phyloP scores from a whole-genome alignment of 2,329 filamentous ascomycete species.

The Fusarium floridanum region DNA sequence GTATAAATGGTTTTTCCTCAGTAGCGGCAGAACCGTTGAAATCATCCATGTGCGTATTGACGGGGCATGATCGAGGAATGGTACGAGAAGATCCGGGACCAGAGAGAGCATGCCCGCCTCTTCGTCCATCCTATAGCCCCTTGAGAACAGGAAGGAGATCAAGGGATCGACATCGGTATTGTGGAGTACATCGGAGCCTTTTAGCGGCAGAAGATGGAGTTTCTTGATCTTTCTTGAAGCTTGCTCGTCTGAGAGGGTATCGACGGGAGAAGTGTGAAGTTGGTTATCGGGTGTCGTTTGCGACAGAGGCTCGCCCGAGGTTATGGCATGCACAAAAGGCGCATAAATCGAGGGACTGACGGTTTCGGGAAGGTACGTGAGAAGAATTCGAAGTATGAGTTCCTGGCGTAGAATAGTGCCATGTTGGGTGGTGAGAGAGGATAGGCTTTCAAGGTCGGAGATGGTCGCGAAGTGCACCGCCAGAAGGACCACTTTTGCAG shows the following conservation, averaged over 20 bases:
- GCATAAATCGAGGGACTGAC: slow-evolving; percentile 73
- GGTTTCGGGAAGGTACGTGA: slow-evolving; percentile 83
- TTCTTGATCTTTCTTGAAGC: slow-evolving; percentile 74
- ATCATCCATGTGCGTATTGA: slow-evolving; percentile 77
- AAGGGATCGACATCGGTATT: slow-evolving; percentile 67
- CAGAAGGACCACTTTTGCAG: slow-evolving; percentile 78
- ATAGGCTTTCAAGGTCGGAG: slow-evolving; percentile 73
- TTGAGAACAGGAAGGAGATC: slow-evolving; percentile 74
- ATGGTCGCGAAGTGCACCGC: slow-evolving; percentile 77
- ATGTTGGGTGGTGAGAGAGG: slow-evolving; percentile 69
- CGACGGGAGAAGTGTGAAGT: slow-evolving; percentile 69
- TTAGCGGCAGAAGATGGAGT: slow-evolving; percentile 72
- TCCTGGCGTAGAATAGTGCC: slow-evolving; percentile 71
- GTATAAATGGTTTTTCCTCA: slow-evolving; percentile 78
- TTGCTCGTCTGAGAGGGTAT: slow-evolving; percentile 71
- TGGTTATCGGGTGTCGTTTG: slow-evolving; percentile 55
- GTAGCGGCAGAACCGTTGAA: slow-evolving; percentile 75
- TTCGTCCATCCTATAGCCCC: slow-evolving; percentile 76
- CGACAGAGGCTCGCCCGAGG: slow-evolving; percentile 59
- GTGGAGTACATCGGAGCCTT: slow-evolving; percentile 60
- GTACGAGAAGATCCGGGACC: slow-evolving; percentile 74
- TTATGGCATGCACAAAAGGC: slow-evolving; percentile 70
- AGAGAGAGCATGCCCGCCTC: slow-evolving; percentile 80
- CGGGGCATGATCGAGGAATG: slow-evolving; percentile 74
- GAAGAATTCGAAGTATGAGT: slow-evolving; percentile 77